Conservation (phyloP, 2,329 filamentous ascomycete species). For the Hypoxylon sp. region DNA sequence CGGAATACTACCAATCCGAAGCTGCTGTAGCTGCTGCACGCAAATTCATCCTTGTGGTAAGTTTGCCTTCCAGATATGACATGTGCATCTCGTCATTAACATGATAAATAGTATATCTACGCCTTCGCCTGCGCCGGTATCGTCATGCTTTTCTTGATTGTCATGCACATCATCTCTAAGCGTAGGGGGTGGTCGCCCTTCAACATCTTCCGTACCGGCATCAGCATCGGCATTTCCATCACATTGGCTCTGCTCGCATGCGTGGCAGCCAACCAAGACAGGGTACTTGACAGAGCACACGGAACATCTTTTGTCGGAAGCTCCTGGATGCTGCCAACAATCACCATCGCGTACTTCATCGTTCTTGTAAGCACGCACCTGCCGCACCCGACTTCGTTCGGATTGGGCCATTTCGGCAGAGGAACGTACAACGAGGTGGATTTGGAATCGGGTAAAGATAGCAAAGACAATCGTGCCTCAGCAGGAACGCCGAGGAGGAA, state of each 20-base stretch:
- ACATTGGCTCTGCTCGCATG: conserved; percentile 38
- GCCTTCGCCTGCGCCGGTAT: conserved; percentile 43
- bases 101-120: conserved; percentile 41
- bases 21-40: conserved; percentile 21
- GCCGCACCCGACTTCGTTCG: conserved; percentile 33
- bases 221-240: conserved; percentile 38
- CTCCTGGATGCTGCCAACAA: conserved; percentile 43
- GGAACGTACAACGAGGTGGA: conserved; percentile 20
- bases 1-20: conserved; percentile 32
- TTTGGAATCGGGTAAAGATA: neutral
- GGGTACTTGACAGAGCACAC: conserved; percentile 9
- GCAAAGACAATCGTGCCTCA: neutral
- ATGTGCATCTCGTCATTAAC: no score
- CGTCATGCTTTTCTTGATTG: conserved; percentile 42
- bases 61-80: no score
- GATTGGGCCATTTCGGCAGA: conserved; percentile 17
- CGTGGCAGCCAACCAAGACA: conserved; percentile 28
- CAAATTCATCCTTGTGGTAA: conserved; percentile 41
- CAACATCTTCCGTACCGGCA: conserved; percentile 41
- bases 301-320: conserved; percentile 37
- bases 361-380: conserved; percentile 39
- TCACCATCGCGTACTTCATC: conserved; percentile 40
- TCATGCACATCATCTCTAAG: conserved; percentile 45
- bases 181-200: conserved; percentile 43
- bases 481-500: conserved; percentile 3